A percentile compares a stretch with the other conserved stretches of the same genome.
phyloP scores from a whole-genome alignment of 1,284 basidiomycete species.

The Rhodotorula sp. region DNA sequence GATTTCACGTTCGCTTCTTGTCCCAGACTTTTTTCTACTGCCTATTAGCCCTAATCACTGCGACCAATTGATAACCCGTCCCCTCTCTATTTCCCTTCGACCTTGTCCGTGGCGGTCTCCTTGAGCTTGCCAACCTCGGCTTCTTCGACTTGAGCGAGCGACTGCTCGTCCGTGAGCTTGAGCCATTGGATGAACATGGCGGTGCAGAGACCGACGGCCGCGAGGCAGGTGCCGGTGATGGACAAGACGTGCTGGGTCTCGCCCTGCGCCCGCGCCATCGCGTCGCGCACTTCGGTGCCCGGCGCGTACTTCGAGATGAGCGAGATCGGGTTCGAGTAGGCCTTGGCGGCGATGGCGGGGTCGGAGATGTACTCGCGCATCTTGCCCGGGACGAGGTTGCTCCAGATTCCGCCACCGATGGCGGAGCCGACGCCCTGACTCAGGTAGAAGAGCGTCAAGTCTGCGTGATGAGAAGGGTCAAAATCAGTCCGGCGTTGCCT shows the following conservation, averaged over 20 bases:
- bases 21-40: too few relatives aligned
- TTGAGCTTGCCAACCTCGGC: conserved; percentile 16
- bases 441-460: conserved; percentile 49
- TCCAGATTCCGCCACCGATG: conserved; percentile 51
- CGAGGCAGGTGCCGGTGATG: conserved; percentile 46
- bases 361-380: conserved; percentile 45
- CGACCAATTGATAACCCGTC: background rate
- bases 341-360: conserved; percentile 40
- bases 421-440: conserved; percentile 48
- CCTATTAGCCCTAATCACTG: too few relatives aligned
- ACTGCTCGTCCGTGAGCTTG: conserved; percentile 45
- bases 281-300: conserved; percentile 45
- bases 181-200: conserved; percentile 43
- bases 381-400: conserved; percentile 47
- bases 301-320: conserved; percentile 42
- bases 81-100: background rate
- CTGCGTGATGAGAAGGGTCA: conserved; percentile 23
- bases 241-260: conserved; percentile 49
- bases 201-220: conserved; percentile 40
- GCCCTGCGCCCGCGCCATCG: conserved; percentile 48
- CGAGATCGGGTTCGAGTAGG: conserved; percentile 47
- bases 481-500: background rate
- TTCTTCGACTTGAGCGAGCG: conserved; percentile 41
- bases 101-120: background rate
- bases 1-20: too few relatives aligned